These are phyloP conservation scores for Petrea volubilis DNA, from an alignment of 257 asterid species.

Conservation along the genomic window DNA sequence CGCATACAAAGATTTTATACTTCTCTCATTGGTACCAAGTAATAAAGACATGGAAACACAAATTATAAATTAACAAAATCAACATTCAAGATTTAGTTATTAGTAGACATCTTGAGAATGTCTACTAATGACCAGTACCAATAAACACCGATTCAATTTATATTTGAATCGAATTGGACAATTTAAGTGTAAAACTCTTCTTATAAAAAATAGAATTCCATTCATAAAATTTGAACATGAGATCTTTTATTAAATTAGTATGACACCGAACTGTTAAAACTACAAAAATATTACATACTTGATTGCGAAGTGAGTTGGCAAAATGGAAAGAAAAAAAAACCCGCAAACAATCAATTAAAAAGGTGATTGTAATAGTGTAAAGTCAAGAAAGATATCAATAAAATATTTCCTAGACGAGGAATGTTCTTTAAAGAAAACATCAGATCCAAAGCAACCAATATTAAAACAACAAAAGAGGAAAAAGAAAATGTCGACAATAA, in stretches of 20 bases:
- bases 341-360: neutral
- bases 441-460: conserved; percentile 52
- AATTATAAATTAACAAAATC: too few species aligned
- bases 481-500: conserved; percentile 4
- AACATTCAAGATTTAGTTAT: too few species aligned
- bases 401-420: conserved; percentile 22
- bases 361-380: neutral
- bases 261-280: neutral
- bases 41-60: neutral
- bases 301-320: neutral
- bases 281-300: neutral
- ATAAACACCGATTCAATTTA: too few species aligned
- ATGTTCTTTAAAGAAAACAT: conserved; percentile 40
- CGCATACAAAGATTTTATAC: too few species aligned
- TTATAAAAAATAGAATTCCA: too few species aligned
- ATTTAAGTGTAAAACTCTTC: too few species aligned
- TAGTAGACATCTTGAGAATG: too few species aligned
- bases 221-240: too few species aligned
- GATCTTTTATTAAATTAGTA: too few species aligned
- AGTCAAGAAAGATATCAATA: conserved; percentile 10
- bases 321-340: neutral
- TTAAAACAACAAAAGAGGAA: neutral
- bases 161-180: too few species aligned
- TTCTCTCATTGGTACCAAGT: too few species aligned
- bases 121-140: too few species aligned